phyloP scores from a whole-genome alignment of 768 basidiomycete genomes.

The Mycena capillaripes region DNA sequence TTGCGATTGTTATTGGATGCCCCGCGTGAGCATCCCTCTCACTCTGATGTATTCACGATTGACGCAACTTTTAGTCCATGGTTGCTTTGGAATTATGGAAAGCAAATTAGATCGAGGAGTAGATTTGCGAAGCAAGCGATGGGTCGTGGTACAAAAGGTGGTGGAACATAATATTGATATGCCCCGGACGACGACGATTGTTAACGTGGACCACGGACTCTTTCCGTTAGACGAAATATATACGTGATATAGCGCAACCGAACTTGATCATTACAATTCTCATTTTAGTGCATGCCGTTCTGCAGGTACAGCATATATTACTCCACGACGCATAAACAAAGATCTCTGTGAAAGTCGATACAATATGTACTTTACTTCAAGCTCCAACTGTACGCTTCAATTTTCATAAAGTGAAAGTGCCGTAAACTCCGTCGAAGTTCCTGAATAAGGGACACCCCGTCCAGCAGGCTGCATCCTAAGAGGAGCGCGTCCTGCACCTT shows the following conservation, averaged over 20 bases:
- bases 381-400: no score
- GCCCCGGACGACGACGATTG: no score
- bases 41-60: no score
- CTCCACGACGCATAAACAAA: no score
- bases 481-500: background rate
- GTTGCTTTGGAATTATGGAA: constrained; percentile 52
- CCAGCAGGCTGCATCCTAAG: background rate
- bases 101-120: constrained; percentile 63
- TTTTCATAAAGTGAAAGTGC: background rate
- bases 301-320: no score
- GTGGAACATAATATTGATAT: background rate
- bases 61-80: constrained; percentile 44
- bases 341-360: no score
- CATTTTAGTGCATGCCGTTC: no score
- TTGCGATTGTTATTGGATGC: constrained; percentile 72
- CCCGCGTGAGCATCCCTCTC: constrained; percentile 60
- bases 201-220: no score
- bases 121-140: constrained; percentile 47
- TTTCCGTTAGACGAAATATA: no score
- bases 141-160: background rate
- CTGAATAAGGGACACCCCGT: background rate
- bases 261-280: no score
- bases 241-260: no score
- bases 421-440: background rate
- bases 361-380: no score